A percentile compares a stretch with the other conserved stretches of the same genome.
phyloP scores from a whole-genome alignment of 1,284 basidiomycete species.

The Lentinula novae-zelandiae region DNA sequence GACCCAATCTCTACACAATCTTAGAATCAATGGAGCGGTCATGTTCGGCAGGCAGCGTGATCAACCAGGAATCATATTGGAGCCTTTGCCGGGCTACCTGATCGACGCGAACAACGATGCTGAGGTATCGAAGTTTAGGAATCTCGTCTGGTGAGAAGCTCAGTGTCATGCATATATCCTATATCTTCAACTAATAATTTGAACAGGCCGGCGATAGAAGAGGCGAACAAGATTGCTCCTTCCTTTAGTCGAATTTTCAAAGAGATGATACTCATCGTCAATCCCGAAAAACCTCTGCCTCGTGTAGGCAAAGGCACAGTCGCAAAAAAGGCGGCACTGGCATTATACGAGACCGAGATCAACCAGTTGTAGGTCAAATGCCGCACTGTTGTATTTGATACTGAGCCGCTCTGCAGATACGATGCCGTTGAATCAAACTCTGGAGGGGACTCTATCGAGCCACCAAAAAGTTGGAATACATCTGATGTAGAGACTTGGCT shows the following conservation, averaged over 20 bases:
- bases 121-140: conserved; percentile 6
- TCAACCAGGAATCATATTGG: conserved; percentile 13
- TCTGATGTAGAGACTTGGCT: background rate
- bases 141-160: conserved; percentile 11
- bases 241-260: conserved; percentile 30
- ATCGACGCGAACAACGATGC: conserved; percentile 8
- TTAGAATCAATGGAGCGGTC: conserved; percentile 8
- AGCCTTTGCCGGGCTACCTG: background rate
- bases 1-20: background rate
- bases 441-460: conserved; percentile 17
- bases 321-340: conserved; percentile 12
- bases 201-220: conserved; percentile 22
- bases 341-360: conserved; percentile 16
- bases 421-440: conserved; percentile 21
- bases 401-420: conserved; percentile 15
- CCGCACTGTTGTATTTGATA: background rate
- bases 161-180: background rate
- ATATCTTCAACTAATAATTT: conserved; percentile 7
- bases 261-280: conserved; percentile 26
- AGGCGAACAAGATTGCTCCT: conserved; percentile 29
- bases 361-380: conserved; percentile 15
- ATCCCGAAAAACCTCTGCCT: conserved; percentile 24
- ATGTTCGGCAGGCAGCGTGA: conserved; percentile 14
- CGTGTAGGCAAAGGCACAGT: conserved; percentile 18
- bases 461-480: background rate